Conservation (phyloP, 106 monocot genomes). For the Cymbidium sinense region DNA sequence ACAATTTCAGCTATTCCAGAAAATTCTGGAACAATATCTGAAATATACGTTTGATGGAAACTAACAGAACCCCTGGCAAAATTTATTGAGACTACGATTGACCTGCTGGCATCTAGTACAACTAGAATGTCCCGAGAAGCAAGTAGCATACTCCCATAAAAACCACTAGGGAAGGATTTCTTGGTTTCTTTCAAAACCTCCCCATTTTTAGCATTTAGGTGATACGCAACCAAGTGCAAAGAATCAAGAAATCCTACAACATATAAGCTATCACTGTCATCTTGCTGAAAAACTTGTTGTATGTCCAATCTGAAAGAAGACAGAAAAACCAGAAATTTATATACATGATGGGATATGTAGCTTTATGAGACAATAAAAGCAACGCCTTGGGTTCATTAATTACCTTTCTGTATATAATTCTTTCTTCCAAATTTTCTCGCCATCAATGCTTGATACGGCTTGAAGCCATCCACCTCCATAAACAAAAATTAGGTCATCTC, state of each 20-base stretch:
- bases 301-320: conserved; percentile 59
- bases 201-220: conserved; percentile 61
- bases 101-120: conserved; percentile 61
- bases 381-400: not conserved
- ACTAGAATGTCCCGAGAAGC: conserved; percentile 57
- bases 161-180: conserved; percentile 34
- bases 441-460: conserved; percentile 83
- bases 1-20: conserved; percentile 43
- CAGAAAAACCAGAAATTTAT: conserved; percentile 1
- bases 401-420: conserved; percentile 66
- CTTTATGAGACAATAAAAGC: conserved; percentile 3
- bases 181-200: conserved; percentile 55
- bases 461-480: conserved; percentile 63
- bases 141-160: conserved; percentile 47
- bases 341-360: not conserved
- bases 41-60: conserved; percentile 51
- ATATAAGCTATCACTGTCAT: conserved; percentile 44
- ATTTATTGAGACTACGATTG: conserved; percentile 41
- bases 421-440: conserved; percentile 77
- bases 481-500: conserved; percentile 57
- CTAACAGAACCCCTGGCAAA: conserved; percentile 33
- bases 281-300: conserved; percentile 55
- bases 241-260: conserved; percentile 60
- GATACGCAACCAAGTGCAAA: conserved; percentile 47
- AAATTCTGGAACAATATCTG: conserved; percentile 60